Evolutionary conservation across 768 basidiomycete genomes (phyloP).

Genomic region (Ramaria sp.): DNA sequence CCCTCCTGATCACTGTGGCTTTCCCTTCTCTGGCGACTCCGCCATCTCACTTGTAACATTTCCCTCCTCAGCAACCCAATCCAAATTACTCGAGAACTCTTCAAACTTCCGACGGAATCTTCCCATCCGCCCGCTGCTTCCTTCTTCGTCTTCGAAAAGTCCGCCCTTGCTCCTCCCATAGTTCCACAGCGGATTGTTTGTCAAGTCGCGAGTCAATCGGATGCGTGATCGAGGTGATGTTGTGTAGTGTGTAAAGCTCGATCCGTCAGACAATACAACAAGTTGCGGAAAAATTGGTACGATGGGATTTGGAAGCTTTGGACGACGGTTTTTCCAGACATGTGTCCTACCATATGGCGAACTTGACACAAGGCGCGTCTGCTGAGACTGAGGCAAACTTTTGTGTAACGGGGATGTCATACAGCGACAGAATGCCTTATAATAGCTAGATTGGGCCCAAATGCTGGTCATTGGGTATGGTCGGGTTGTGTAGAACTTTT

Average conservation of each 20-base stretch:
- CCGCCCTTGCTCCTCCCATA: conserved; percentile 44
- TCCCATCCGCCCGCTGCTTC: conserved; percentile 66
- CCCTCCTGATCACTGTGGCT: neutral
- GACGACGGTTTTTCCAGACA: conserved; percentile 60
- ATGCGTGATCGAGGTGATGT: conserved; percentile 75
- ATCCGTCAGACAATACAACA: conserved; percentile 81
- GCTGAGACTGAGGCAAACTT: conserved; percentile 2
- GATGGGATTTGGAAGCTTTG: conserved; percentile 67
- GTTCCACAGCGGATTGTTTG: conserved; percentile 84
- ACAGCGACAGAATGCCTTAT: neutral
- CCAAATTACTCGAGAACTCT: conserved; percentile 22
- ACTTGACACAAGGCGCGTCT: conserved; percentile 40
- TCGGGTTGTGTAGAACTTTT: neutral
- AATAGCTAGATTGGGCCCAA: neutral
- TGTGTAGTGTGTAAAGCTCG: conserved; percentile 79
- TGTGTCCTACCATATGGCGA: conserved; percentile 82
- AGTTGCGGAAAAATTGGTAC: conserved; percentile 81
- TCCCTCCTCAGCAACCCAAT: conserved; percentile 16
- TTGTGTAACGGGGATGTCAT: neutral
- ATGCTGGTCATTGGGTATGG: neutral
- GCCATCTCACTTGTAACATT: neutral
- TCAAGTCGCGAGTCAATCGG: conserved; percentile 75
- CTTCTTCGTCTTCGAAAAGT: conserved; percentile 55
- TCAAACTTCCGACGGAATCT: conserved; percentile 71
- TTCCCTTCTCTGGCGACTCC: neutral